Evolutionary conservation across 805 yeast genomes (phyloP).

Genomic region (Candida sphagnicola): DNA sequence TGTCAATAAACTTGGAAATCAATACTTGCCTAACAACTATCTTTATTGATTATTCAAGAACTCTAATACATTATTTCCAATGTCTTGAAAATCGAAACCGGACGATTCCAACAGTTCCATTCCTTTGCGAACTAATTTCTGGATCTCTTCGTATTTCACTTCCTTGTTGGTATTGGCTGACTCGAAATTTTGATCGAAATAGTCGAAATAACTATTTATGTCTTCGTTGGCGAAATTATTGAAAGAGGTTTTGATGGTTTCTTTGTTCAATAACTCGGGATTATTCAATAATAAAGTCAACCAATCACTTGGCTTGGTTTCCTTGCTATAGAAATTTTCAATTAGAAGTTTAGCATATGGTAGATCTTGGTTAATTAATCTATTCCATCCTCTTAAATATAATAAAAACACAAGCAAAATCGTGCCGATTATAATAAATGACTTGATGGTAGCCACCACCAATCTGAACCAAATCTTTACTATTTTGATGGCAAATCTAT

Average conservation of each 20-base stretch:
- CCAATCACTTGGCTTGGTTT: neutral
- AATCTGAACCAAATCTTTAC: conserved; percentile 19
- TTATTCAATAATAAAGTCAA: conserved; percentile 1
- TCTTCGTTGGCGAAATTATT: neutral
- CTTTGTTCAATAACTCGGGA: neutral
- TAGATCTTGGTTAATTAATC: conserved; percentile 15
- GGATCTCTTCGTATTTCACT: neutral
- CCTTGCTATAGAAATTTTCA: neutral
- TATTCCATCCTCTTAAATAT: conserved; percentile 19
- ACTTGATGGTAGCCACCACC: conserved; percentile 16
- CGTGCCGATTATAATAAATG: conserved; percentile 12
- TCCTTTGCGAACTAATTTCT: neutral
- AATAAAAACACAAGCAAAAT: conserved; percentile 12
- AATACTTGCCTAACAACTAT: no score
- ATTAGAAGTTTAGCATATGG: conserved; percentile 9
- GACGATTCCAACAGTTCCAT: conserved; percentile 1
- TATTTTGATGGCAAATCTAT: conserved; percentile 12
- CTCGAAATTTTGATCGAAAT: conserved; percentile 1
- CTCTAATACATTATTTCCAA: neutral
- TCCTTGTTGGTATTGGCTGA: neutral
- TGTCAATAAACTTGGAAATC: no score
- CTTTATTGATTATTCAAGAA: conserved; percentile 1
- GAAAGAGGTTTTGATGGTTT: neutral
- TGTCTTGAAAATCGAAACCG: neutral
- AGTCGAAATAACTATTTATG: neutral